Evolutionary conservation across 2,329 filamentous ascomycete genomes (phyloP).

Genomic region (Ilyonectria destructans): DNA sequence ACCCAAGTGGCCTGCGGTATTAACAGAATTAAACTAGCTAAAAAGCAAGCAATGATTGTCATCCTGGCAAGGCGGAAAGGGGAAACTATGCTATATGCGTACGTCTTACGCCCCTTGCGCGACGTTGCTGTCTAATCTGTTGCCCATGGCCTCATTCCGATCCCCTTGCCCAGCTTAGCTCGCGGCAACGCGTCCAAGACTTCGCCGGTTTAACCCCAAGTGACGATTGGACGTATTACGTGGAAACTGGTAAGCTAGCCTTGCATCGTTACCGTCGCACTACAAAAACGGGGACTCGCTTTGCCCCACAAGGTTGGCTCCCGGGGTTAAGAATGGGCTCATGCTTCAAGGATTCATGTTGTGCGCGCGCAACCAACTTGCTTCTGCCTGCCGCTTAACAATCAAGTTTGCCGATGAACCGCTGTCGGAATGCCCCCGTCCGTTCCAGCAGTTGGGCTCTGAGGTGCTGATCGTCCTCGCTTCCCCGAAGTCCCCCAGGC

Average conservation of each 20-base stretch:
- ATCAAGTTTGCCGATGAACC: neutral
- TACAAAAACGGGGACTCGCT: neutral
- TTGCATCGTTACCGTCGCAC: neutral
- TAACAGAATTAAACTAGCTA: neutral
- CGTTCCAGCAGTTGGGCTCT: neutral
- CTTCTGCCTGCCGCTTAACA: neutral
- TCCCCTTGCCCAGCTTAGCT: no score
- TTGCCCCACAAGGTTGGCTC: neutral
- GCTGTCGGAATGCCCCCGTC: neutral
- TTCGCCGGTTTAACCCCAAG: neutral
- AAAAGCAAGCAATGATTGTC: neutral
- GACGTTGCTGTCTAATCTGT: no score
- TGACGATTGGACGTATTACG: neutral
- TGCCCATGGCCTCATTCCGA: no score
- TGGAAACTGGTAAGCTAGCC: neutral
- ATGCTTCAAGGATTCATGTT: neutral
- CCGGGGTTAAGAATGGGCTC: neutral
- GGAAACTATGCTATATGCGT: no score
- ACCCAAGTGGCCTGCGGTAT: constrained; percentile 1
- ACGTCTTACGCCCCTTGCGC: no score
- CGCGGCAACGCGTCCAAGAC: no score
- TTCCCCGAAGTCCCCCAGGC: neutral
- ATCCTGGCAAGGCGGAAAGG: no score
- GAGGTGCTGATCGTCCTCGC: neutral
- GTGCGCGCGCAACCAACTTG: neutral